Evolutionary conservation across 495 filamentous ascomycete genomes (phyloP).

Genomic region (Copromyces sp.): DNA sequence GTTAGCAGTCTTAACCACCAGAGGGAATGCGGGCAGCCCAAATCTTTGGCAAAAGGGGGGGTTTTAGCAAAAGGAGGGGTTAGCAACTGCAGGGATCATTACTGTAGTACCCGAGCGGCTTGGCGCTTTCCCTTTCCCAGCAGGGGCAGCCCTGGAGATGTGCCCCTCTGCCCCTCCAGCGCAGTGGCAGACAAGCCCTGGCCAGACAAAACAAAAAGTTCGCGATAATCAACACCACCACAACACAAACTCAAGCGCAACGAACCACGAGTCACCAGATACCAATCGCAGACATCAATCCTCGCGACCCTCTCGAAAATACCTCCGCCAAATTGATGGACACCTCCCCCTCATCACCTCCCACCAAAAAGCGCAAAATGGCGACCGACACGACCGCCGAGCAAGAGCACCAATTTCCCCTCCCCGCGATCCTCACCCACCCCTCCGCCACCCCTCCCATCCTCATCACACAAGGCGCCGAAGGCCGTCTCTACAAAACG

Average conservation of each 20-base stretch:
- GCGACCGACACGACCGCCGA: not conserved
- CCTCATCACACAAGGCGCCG: slow-evolving; percentile 84
- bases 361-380: slow-evolving; percentile 5
- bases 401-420: slow-evolving; percentile 29
- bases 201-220: not conserved
- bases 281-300: not conserved
- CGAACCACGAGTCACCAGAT: not conserved
- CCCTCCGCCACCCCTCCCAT: slow-evolving; percentile 43
- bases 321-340: not conserved
- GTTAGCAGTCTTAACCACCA: too few relatives aligned
- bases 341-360: not conserved
- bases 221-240: not conserved
- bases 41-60: too few relatives aligned
- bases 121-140: not conserved
- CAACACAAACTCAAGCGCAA: not conserved
- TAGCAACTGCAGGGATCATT: too few relatives aligned
- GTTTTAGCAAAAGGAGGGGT: too few relatives aligned
- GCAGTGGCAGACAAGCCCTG: not conserved
- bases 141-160: not conserved
- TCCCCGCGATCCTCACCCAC: slow-evolving; percentile 55
- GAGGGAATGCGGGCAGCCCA: too few relatives aligned
- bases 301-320: not conserved
- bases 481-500: slow-evolving; percentile 86
- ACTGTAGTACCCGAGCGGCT: not conserved
- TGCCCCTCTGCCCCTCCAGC: not conserved